These are phyloP conservation scores for Pseudoscleropodium purum DNA, from an alignment of 225 moss, liverwort and hornwort genomes.

Conservation along the genomic window DNA sequence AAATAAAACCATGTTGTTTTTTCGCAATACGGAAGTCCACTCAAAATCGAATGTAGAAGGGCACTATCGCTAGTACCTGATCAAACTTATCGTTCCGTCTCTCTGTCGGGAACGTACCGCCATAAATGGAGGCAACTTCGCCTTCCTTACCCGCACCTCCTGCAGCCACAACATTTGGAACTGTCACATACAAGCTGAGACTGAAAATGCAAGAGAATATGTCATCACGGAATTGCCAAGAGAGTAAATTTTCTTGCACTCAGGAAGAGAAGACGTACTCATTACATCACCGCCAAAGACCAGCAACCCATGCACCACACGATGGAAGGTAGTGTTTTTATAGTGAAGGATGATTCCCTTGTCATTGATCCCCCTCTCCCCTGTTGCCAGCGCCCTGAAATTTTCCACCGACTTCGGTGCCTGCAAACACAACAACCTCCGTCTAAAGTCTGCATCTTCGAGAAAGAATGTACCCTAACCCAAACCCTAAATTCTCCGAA, in stretches of 20 bases:
- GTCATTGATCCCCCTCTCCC: slow-evolving; percentile 45
- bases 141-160: slow-evolving; percentile 49
- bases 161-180: background rate
- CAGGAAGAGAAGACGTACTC: slow-evolving; percentile 20
- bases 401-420: slow-evolving; percentile 68
- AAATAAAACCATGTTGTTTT: background rate
- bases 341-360: slow-evolving; percentile 58
- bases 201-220: background rate
- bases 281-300: slow-evolving; percentile 63
- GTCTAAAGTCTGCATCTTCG: background rate
- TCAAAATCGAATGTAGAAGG: background rate
- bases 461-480: background rate
- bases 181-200: background rate
- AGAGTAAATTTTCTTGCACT: background rate
- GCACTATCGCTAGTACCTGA: slow-evolving; percentile 22
- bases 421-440: slow-evolving; percentile 12
- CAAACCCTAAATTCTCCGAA: background rate
- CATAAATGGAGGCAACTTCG: slow-evolving; percentile 59
- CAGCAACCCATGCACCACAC: slow-evolving; percentile 61
- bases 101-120: slow-evolving; percentile 44
- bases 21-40: background rate
- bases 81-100: slow-evolving; percentile 43
- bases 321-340: slow-evolving; percentile 57
- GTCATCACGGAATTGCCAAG: background rate
- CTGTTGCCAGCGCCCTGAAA: slow-evolving; percentile 61